Percentiles rank a stretch among this genome's conserved stretches.
Conservation (phyloP, 2,329 filamentous ascomycete species). For the Aureobasidium sp. region DNA sequence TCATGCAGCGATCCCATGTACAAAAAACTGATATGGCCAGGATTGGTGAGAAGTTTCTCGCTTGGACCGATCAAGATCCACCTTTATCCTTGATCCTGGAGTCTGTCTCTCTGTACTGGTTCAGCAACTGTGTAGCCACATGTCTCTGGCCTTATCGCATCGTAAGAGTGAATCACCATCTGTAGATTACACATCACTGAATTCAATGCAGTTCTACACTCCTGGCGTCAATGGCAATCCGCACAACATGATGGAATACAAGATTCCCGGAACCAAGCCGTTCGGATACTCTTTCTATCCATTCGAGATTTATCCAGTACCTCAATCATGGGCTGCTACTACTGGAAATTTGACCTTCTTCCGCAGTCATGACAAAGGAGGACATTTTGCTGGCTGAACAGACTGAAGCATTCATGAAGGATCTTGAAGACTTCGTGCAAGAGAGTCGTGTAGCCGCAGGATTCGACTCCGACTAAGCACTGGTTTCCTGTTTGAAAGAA, state of each 20-base stretch:
- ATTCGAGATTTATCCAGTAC: slow-evolving; percentile 34
- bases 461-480: too few relatives aligned
- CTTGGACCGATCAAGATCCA: slow-evolving; percentile 45
- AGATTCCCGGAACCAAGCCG: slow-evolving; percentile 30
- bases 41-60: slow-evolving; percentile 51
- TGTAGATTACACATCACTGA: not conserved
- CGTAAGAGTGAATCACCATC: not conserved
- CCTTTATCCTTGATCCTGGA: slow-evolving; percentile 40
- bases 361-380: slow-evolving; percentile 33
- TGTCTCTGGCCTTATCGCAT: slow-evolving; percentile 45
- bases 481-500: too few relatives aligned
- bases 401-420: slow-evolving; percentile 27
- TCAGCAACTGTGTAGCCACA: slow-evolving; percentile 36
- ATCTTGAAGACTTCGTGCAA: slow-evolving; percentile 29
- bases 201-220: not conserved
- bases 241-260: not conserved
- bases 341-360: slow-evolving; percentile 36
- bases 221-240: not conserved
- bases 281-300: slow-evolving; percentile 40
- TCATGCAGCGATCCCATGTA: too few relatives aligned
- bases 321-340: slow-evolving; percentile 33
- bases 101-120: slow-evolving; percentile 49
- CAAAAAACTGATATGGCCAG: slow-evolving; percentile 22
- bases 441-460: not conserved
- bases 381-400: slow-evolving; percentile 36